phyloP scores from a whole-genome alignment of 805 yeast genomes.

The Debaryomyces maramus region DNA sequence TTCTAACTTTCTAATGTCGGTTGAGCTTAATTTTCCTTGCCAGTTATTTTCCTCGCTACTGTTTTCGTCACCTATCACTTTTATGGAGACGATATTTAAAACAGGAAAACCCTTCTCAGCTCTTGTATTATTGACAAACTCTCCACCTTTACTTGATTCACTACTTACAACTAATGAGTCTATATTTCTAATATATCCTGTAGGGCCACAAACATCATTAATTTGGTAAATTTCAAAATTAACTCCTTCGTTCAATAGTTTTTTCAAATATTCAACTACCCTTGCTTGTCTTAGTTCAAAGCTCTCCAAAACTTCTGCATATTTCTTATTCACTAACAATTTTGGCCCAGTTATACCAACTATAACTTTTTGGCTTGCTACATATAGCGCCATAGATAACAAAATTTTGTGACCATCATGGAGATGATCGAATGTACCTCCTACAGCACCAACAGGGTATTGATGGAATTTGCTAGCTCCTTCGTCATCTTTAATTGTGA shows the following conservation, averaged over 20 bases:
- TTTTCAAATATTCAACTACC: constrained; percentile 50
- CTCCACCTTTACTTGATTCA: constrained; percentile 79
- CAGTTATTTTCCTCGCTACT: constrained; percentile 40
- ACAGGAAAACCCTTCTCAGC: constrained; percentile 50
- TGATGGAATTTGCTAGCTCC: background rate
- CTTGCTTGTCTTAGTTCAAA: constrained; percentile 50
- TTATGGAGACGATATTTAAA: constrained; percentile 38
- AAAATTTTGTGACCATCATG: constrained; percentile 94
- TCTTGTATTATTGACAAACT: constrained; percentile 66
- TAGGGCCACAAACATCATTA: constrained; percentile 91
- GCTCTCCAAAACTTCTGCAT: constrained; percentile 59
- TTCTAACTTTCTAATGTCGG: constrained; percentile 58
- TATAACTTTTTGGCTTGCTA: constrained; percentile 56
- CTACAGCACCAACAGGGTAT: constrained; percentile 57
- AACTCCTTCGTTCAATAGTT: constrained; percentile 46
- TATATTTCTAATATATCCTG: constrained; percentile 70
- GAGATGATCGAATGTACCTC: constrained; percentile 96
- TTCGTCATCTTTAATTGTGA: background rate
- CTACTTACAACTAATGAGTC: constrained; percentile 79
- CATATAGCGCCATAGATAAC: constrained; percentile 66
- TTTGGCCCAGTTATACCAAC: constrained; percentile 83
- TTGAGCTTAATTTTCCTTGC: constrained; percentile 80
- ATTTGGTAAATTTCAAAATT: constrained; percentile 58
- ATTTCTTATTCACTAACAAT: constrained; percentile 73
- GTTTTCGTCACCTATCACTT: constrained; percentile 64